Base-by-base conservation (phyloP, 352 stramenopile genomes). In the Blastocystis sp. region DNA sequence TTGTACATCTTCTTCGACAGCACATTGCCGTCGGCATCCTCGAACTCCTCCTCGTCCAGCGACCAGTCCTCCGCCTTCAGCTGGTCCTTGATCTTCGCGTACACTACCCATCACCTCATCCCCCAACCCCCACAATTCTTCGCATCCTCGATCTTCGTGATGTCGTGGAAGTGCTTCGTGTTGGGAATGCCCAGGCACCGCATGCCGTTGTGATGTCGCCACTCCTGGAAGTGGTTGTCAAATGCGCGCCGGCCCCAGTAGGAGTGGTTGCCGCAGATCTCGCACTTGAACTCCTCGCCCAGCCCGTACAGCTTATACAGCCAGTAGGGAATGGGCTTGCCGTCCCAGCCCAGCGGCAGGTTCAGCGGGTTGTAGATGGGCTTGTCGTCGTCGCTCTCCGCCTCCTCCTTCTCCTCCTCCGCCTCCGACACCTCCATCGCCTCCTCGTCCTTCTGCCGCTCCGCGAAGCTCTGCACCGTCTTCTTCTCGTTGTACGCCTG, bases 111-210 rank as follows among this genome's bases (percentile, higher is more conserved):
- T 61, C 43, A 79, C 43, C 11, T 28, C 52, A 43, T 34, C 91
- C 91, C 82, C 91, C 28, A 34, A 94, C 92, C 66, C 62, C 93
- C 91, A 64, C 76, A 28, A 94, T 94, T 62, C 88, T 93, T 86
- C 45, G 95, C 96, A 90, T 99, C 97, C 76, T 96, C 94, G 90
- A 99, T 99, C 74, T 95, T 94, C 40, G 94, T 98, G 61, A 99
- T 98, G 76, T 98, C 96, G 91, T 99, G 96, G 91, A 99, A 99
- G 89, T 99, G 96, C 89, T 98, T 98, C 19, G 96, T 99, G 91
- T 99, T 99, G 5, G 97, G 97, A 90, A 99, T 99, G 48, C 95
- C 95, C 45, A 99, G 92, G 89, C 95, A 98, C 43, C 94, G 94
- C 97, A 99, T 99, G 89, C 96, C 96, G 90, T 98, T 95, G 4